Percentiles rank a stretch among this genome's conserved stretches.
phyloP scores from a whole-genome alignment of 257 asterid genomes.

The Capsicum baccatum region DNA sequence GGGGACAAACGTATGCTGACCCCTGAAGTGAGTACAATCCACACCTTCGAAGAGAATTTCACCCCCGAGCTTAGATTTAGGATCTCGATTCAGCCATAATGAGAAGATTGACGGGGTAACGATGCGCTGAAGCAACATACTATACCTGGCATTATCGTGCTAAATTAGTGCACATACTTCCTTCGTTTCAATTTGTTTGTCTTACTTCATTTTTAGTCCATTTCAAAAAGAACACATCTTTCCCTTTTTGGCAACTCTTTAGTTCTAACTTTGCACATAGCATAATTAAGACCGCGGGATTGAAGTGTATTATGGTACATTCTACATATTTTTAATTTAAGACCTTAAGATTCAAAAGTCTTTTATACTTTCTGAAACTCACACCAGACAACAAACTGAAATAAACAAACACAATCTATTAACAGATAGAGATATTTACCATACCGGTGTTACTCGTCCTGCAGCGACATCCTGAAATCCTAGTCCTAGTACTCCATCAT shows the following conservation, averaged over 20 bases:
- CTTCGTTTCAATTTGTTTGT: too few species aligned
- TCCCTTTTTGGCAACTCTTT: background rate
- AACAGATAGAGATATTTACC: slow-evolving; percentile 26
- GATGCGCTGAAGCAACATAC: slow-evolving; percentile 41
- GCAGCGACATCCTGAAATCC: slow-evolving; percentile 42
- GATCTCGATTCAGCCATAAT: slow-evolving; percentile 38
- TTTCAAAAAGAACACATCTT: background rate
- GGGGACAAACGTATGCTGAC: slow-evolving; percentile 39
- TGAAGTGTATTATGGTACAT: too few species aligned
- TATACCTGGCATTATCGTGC: slow-evolving; percentile 34
- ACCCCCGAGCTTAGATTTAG: slow-evolving; percentile 35
- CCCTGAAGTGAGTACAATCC: slow-evolving; percentile 43
- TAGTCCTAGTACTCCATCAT: slow-evolving; percentile 50
- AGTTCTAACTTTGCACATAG: too few species aligned
- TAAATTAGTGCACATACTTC: background rate
- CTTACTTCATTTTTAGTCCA: background rate
- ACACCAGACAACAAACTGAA: too few species aligned
- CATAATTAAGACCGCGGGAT: too few species aligned
- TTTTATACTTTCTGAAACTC: too few species aligned
- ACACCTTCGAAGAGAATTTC: slow-evolving; percentile 46
- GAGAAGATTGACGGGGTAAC: slow-evolving; percentile 40
- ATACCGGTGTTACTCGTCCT: slow-evolving; percentile 40
- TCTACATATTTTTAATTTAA: too few species aligned
- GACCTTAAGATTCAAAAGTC: too few species aligned
- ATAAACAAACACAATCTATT: too few species aligned